These are phyloP conservation scores for Phaeolepiota aurea DNA, from an alignment of 768 basidiomycete species.

Conservation along the genomic window DNA sequence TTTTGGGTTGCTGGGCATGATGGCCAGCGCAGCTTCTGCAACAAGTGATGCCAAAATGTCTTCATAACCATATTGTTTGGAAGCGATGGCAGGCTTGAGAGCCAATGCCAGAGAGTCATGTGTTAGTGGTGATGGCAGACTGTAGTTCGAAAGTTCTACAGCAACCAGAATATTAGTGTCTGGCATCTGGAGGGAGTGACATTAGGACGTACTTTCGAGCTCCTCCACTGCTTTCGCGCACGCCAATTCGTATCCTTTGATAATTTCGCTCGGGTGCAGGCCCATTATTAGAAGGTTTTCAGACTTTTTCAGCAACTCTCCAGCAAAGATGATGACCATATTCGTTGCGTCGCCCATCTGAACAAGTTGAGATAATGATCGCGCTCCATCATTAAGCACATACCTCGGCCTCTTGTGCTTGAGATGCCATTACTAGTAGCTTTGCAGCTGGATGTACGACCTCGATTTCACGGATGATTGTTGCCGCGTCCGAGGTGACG, in stretches of 20 bases:
- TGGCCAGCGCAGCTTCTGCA: constrained; percentile 84
- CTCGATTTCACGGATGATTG: constrained; percentile 96
- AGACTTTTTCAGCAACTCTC: constrained; percentile 89
- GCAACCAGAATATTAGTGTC: constrained; percentile 10
- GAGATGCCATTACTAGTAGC: constrained; percentile 97
- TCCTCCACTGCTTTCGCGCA: constrained; percentile 76
- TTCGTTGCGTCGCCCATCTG: constrained; percentile 99
- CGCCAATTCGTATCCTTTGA: constrained; percentile 92
- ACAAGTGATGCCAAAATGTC: constrained; percentile 75
- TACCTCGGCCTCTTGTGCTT: constrained; percentile 93
- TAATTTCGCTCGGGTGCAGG: constrained; percentile 92
- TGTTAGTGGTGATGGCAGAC: constrained; percentile 65
- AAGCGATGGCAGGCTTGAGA: constrained; percentile 86
- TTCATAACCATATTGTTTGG: constrained; percentile 96
- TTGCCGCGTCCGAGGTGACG: constrained; percentile 98
- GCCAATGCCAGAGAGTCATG: constrained; percentile 63
- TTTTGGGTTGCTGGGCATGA: constrained; percentile 84
- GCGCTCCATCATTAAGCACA: constrained; percentile 12
- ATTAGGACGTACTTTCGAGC: constrained; percentile 83
- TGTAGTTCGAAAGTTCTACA: constrained; percentile 69
- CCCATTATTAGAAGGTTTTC: constrained; percentile 94
- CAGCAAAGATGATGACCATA: constrained; percentile 88
- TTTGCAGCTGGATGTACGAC: constrained; percentile 99
- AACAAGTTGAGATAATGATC: constrained; percentile 2
- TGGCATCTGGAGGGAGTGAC: background rate